These are phyloP conservation scores for Colletotrichum tofieldiae DNA, from an alignment of 2,329 filamentous ascomycete genomes.

Conservation along the genomic window DNA sequence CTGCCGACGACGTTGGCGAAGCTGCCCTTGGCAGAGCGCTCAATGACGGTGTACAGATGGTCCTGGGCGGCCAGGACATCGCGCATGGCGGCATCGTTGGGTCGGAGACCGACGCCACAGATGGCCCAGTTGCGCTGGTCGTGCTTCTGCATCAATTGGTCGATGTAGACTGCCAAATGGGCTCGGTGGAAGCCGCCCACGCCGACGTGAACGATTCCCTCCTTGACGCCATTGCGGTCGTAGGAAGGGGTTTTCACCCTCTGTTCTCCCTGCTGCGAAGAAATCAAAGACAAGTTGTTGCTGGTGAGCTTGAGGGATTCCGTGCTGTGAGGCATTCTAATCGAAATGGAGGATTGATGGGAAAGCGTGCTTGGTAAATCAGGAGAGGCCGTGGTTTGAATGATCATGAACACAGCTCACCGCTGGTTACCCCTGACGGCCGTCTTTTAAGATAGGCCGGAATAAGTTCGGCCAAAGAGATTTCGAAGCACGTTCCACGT, in stretches of 20 bases:
- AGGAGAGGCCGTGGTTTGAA: conserved; percentile 15
- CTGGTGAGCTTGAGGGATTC: conserved; percentile 39
- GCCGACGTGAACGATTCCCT: conserved; percentile 69
- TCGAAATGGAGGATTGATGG: not conserved
- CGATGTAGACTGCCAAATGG: conserved; percentile 67
- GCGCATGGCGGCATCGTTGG: conserved; percentile 66
- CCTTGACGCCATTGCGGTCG: conserved; percentile 62
- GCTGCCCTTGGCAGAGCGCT: conserved; percentile 68
- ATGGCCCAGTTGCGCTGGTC: conserved; percentile 64
- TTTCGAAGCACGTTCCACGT: conserved; percentile 36
- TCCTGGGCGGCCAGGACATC: conserved; percentile 65
- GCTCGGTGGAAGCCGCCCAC: conserved; percentile 70
- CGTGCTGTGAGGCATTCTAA: conserved; percentile 44
- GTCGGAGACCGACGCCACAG: conserved; percentile 66
- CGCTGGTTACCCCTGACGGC: conserved; percentile 33
- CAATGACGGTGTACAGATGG: conserved; percentile 68
- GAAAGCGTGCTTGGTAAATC: not conserved
- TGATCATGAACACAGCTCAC: conserved; percentile 22
- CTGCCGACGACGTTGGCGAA: conserved; percentile 64
- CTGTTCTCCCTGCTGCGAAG: conserved; percentile 33
- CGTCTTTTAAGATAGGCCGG: conserved; percentile 22
- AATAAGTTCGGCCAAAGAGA: conserved; percentile 29
- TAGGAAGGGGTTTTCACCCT: conserved; percentile 57
- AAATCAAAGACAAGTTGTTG: conserved; percentile 35
- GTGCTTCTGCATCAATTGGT: conserved; percentile 64